phyloP scores from a whole-genome alignment of 768 basidiomycete species.

The Hypholoma sublateritium region DNA sequence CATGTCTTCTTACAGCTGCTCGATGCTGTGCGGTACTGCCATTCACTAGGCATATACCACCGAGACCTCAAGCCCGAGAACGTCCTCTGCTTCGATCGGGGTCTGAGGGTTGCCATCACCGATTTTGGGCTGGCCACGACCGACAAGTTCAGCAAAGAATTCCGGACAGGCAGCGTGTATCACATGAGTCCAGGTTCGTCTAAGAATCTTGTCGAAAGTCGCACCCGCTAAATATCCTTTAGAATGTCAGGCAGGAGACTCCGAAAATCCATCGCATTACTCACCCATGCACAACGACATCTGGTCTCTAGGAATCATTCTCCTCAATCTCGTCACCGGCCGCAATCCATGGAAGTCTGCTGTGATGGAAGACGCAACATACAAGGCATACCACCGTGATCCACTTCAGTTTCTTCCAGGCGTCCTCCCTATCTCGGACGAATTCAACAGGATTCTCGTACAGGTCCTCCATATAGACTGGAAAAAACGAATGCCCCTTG shows the following conservation, averaged over 20 bases:
- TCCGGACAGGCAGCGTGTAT: constrained; percentile 95
- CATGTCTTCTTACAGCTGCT: constrained; percentile 93
- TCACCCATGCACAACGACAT: constrained; percentile 89
- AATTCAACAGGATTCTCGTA: constrained; percentile 72
- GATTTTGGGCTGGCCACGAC: constrained; percentile 96
- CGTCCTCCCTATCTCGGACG: constrained; percentile 77
- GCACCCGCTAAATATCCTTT: constrained; percentile 15
- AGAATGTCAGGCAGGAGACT: constrained; percentile 88
- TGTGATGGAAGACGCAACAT: constrained; percentile 78
- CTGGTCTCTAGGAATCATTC: constrained; percentile 95
- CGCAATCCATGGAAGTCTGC: constrained; percentile 97
- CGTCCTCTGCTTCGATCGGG: constrained; percentile 81
- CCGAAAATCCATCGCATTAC: constrained; percentile 66
- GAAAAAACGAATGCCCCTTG: constrained; percentile 47
- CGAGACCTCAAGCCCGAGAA: constrained; percentile 98
- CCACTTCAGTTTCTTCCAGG: constrained; percentile 79
- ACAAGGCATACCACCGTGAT: constrained; percentile 81
- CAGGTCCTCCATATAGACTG: constrained; percentile 76
- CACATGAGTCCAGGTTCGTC: constrained; percentile 92
- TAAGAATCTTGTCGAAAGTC: neutral
- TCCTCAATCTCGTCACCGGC: constrained; percentile 92
- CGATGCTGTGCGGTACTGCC: constrained; percentile 94
- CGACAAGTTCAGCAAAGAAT: constrained; percentile 81
- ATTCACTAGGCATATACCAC: constrained; percentile 92
- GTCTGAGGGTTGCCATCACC: constrained; percentile 78